These are phyloP conservation scores for Rhizophagus prolifer DNA, from an alignment of 192 early-diverging fungal species.

Conservation along the genomic window DNA sequence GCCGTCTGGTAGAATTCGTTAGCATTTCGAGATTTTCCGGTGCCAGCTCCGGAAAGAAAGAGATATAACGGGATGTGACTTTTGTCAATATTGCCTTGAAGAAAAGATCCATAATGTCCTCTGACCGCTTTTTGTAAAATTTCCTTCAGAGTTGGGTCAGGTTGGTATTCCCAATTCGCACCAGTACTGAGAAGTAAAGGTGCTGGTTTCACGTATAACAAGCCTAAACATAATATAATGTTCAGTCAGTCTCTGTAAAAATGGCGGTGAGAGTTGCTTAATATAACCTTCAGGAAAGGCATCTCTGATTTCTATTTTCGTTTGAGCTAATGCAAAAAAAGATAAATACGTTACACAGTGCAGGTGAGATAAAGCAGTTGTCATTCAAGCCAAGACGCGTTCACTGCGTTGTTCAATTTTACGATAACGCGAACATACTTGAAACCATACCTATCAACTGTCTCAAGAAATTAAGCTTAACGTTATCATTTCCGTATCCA, in stretches of 20 bases:
- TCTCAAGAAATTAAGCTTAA: too few relatives aligned
- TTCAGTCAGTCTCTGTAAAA: not conserved
- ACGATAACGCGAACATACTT: too few relatives aligned
- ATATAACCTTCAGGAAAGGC: not conserved
- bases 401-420: too few relatives aligned
- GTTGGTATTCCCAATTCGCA: conserved; percentile 10
- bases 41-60: conserved; percentile 29
- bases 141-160: conserved; percentile 5
- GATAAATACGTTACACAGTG: too few relatives aligned
- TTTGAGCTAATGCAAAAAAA: too few relatives aligned
- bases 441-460: too few relatives aligned
- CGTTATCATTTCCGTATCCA: too few relatives aligned
- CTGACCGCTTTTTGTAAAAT: conserved; percentile 2
- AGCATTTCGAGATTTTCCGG: conserved; percentile 32
- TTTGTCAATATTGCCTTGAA: not conserved
- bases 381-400: too few relatives aligned
- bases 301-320: too few relatives aligned
- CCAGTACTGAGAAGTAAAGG: not conserved
- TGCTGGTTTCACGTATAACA: conserved; percentile 19
- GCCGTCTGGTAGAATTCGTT: conserved; percentile 20
- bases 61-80: conserved; percentile 4
- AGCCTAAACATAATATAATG: not conserved
- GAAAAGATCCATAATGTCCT: conserved; percentile 2
- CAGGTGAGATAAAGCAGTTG: too few relatives aligned
- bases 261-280: not conserved